Evolutionary conservation across 2,329 filamentous ascomycete species (phyloP), one percentile per base, ranked within the genome.

Genomic region (Pseudocercospora vitis): DNA sequence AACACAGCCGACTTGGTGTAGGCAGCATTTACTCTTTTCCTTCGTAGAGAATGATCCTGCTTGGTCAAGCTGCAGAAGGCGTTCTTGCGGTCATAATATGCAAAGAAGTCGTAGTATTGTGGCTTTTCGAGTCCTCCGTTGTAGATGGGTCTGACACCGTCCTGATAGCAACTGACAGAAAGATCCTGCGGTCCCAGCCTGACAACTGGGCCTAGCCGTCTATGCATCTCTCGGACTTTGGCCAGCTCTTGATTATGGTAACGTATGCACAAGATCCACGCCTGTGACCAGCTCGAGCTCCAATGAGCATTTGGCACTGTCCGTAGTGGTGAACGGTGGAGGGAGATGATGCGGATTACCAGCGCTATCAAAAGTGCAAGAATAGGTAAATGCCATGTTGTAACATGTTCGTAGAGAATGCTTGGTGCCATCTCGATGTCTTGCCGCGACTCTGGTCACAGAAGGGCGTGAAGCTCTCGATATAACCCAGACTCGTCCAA

Each of bases 1-100:
- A 39, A 39, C 16, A 39, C 7, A 39, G 33, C 16, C 14, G n/a
- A 39, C 33, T 39, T 39, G n/a, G 33, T 39, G n/a, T 39, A 39
- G 6, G 33, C 33, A 14, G 33, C n/a, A 39, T 39, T 39, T 19
- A 39, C 14, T 39, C 33, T 39, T 14, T 19, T 39, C 33, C 33
- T 39, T 39, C 33, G 7, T 19, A 39, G 14, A 14, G 33, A 39
- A 39, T 39, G n/a, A 39, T 39, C 33, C 16, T 39, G n/a, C n/a
- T 39, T 39, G 7, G 33, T 39, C 14, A 39, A 14, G 33, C 33
- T 39, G 33, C 33, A 39, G n/a, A 39, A 39, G 7, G 33, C 33
- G 16, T 7, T 39, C 14, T 39, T 39, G 12, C 33, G 33, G 33
- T 39, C 33, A 14, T 39, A 39, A 14, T 39, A 39, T 19, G n/a